Evolutionary conservation across 768 basidiomycete species (phyloP), one percentile per base, ranked within the genome.

Genomic region (Amanita inopinata): DNA sequence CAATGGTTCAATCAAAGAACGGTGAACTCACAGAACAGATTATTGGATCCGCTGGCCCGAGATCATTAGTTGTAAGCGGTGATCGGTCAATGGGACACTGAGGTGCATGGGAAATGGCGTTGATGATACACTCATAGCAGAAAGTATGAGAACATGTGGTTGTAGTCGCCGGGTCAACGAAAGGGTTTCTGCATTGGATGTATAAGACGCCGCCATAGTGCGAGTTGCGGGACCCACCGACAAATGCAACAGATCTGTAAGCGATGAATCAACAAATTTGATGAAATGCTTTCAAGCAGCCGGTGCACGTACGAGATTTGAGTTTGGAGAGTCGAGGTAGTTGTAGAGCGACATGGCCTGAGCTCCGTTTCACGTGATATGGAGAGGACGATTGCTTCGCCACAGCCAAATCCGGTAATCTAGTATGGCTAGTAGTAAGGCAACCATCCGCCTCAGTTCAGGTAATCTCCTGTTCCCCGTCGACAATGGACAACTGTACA

Each of bases 11-110:
- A 23, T 3, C 8, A 28, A 35, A 2, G 17, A 18, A 14, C 43
- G 34, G 11, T 24, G 37, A 4, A 66, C 82, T 52, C 48, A 85
- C 84, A 47, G 83, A 78, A 47, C 84, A 75, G 32, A 91, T 69
- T 23, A 91, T 80, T 10, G 82, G 76, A 57, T 78, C 74, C n/a
- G 84, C 81, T 12, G 79, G 76, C 1, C 53, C 53, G 42, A 91
- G 62, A 49, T 84, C 78, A n/a, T 62, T 63, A n/a, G 61, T 43
- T 1, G 63, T 60, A 23, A 93, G 66, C 0, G 77, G 67, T 10
- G 76, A 80, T 15, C 91, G 76, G 61, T 93, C 90, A 22, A 94
- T 77, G 8, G 91, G 91, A 57, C 91, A 94, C 47, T 80, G 78
- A 0, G 71, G 65, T 5, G 79, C 76, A 46, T 83, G 74, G 9